Evolutionary conservation across 75 land plant genomes (phyloP).

Genomic region (Sequoiadendron giganteum): DNA sequence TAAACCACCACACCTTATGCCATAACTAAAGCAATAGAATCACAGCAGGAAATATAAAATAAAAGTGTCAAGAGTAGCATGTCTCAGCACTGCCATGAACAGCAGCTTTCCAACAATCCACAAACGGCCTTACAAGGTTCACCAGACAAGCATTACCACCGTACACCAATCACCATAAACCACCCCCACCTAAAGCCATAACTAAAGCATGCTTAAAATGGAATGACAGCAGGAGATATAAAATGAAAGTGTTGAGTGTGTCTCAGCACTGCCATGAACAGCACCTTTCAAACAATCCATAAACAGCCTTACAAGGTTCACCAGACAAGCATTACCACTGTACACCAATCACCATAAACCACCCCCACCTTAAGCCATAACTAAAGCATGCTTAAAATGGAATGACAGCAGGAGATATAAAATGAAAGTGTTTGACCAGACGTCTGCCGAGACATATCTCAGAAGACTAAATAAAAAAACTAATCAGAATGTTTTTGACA

Average conservation of each 20-base stretch:
- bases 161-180: background rate
- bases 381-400: background rate
- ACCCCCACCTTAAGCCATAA: background rate
- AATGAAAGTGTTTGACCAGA: background rate
- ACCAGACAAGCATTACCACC: background rate
- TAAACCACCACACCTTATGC: background rate
- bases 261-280: background rate
- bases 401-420: background rate
- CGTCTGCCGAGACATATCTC: background rate
- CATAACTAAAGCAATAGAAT: background rate
- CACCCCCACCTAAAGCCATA: background rate
- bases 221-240: background rate
- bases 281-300: background rate
- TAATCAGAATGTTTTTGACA: background rate
- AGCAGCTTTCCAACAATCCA: background rate
- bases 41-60: background rate
- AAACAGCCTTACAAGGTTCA: background rate
- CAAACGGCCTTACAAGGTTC: background rate
- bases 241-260: background rate
- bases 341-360: background rate
- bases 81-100: background rate
- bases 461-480: background rate
- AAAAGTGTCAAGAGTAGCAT: too few relatives aligned
- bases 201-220: background rate
- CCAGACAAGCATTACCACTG: background rate